Base-by-base conservation (phyloP, 208 protist species). In the Leishmania turanica region DNA sequence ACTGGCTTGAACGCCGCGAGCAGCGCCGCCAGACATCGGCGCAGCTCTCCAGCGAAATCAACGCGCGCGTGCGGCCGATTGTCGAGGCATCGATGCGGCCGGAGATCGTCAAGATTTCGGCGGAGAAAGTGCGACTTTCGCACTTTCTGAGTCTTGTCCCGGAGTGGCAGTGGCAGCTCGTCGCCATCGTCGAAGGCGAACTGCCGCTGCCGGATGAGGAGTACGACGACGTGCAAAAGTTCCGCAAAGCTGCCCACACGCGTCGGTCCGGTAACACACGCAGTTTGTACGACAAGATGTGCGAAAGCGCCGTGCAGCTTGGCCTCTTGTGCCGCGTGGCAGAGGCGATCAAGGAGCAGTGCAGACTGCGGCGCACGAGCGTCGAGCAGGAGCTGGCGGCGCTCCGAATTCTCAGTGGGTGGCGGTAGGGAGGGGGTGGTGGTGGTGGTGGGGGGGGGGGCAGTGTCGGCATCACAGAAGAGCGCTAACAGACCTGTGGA, bases 201-300 rank as follows among this genome's bases (percentile, higher is more conserved):
- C 87, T 96, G 66, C 91, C 90, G 24, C 65, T 95, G 66, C 88
- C 89, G 0, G 93, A 96, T 60, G 90, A 94, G 65, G 91, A 96
- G 85, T 96, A 95, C 86, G 88, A 93, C 60, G 90, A 95, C 78
- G 90, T 91, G 69, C 88, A 93, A 69, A 85, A 85, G 80, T 96
- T 92, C 73, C 90, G 92, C 62, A 96, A 93, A 74, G 83, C 74
- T 34, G 82, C 90, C 15, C 86, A 88, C 78, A 93, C 90, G 2
- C 87, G 91, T 1, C 87, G 89, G 56, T 87, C 85, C 13, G 91
- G 88, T 34, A 92, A 93, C 84, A 92, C 87, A 2, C 78, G 79
- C 42, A 84, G 88, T 58, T 82, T 95, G 17, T 91, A 89, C 51
- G 82, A 89, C 76, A 89, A 91, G 64, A 90, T 94, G 86, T 77